Evolutionary conservation across 805 yeast species (phyloP).

Genomic region (Cyberlindnera euphorbiiphila): DNA sequence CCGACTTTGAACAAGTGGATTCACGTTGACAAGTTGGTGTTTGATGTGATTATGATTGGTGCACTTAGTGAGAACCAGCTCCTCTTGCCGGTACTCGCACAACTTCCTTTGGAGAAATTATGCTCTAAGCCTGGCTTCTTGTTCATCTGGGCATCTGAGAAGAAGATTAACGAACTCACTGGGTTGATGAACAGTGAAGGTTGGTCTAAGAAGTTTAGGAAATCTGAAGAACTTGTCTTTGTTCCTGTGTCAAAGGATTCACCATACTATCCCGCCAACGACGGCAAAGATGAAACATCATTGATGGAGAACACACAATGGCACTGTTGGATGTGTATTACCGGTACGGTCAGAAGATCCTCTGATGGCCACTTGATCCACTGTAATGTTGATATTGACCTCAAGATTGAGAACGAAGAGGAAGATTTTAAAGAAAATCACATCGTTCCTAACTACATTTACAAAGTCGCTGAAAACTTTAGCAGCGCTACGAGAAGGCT

Average conservation of each 20-base stretch:
- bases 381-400: constrained; percentile 89
- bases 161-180: constrained; percentile 61
- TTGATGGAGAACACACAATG: constrained; percentile 74
- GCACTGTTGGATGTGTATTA: constrained; percentile 98
- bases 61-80: constrained; percentile 75
- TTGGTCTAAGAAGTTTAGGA: constrained; percentile 69
- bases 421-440: constrained; percentile 33
- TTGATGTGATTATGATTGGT: constrained; percentile 91
- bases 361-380: constrained; percentile 82
- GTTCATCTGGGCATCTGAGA: constrained; percentile 83
- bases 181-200: constrained; percentile 47
- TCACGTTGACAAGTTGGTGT: constrained; percentile 50
- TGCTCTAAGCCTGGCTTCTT: constrained; percentile 84
- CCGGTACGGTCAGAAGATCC: constrained; percentile 88
- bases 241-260: constrained; percentile 66
- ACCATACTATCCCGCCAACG: constrained; percentile 59
- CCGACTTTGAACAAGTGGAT: constrained; percentile 62
- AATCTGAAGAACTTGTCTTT: constrained; percentile 86
- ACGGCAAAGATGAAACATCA: constrained; percentile 38
- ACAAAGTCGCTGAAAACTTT: constrained; percentile 84
- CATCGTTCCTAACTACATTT: constrained; percentile 71
- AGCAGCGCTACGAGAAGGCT: constrained; percentile 76
- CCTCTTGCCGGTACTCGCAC: constrained; percentile 54
- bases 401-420: constrained; percentile 57
- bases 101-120: constrained; percentile 66